Conservation (phyloP, 2,329 filamentous ascomycete species). For the Colletotrichum sp. region DNA sequence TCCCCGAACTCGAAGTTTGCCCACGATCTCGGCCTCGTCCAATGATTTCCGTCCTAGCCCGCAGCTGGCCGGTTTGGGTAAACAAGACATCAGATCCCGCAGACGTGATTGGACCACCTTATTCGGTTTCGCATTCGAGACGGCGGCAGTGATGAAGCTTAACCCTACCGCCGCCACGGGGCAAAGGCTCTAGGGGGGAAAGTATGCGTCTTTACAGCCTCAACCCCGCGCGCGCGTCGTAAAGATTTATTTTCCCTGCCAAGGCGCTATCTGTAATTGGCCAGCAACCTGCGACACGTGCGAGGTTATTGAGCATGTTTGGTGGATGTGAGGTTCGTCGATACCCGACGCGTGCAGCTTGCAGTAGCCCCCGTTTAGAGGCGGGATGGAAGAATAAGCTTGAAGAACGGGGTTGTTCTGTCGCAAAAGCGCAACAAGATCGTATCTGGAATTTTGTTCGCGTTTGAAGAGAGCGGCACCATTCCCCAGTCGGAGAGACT, state of each 20-base stretch:
- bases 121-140: background rate
- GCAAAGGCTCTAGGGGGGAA: background rate
- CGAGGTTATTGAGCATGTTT: background rate
- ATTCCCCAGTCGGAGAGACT: background rate
- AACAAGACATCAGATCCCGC: background rate
- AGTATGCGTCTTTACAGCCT: background rate
- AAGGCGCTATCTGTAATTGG: background rate
- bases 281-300: background rate
- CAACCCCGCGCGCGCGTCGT: background rate
- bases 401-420: background rate
- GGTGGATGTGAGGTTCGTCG: background rate
- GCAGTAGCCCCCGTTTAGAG: background rate
- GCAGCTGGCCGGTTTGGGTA: background rate
- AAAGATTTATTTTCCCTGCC: background rate
- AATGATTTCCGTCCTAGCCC: background rate
- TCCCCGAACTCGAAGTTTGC: background rate
- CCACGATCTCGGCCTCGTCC: background rate
- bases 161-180: background rate
- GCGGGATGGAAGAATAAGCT: background rate
- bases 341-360: background rate
- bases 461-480: background rate
- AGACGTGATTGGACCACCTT: background rate
- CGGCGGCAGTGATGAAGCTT: background rate
- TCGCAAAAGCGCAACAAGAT: background rate
- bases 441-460: background rate